Evolutionary conservation across 2,329 filamentous ascomycete genomes (phyloP).

Genomic region (Fusarium euwallaceae): DNA sequence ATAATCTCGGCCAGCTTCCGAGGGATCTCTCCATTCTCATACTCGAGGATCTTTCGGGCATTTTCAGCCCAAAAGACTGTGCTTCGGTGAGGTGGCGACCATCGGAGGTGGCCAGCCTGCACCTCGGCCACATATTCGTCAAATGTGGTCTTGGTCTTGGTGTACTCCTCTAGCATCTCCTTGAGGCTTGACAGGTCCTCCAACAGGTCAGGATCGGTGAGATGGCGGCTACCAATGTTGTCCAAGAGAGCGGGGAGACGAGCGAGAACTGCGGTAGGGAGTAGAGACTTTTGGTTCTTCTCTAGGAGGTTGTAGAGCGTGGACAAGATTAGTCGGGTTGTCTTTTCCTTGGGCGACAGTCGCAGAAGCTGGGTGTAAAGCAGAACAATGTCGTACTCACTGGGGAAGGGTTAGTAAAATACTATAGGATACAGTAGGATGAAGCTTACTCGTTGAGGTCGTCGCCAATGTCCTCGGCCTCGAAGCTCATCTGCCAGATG

Average conservation of each 20-base stretch:
- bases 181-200: slow-evolving; percentile 73
- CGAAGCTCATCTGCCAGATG: slow-evolving; percentile 97
- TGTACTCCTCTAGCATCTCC: slow-evolving; percentile 75
- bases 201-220: slow-evolving; percentile 73
- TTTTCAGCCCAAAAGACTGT: slow-evolving; percentile 93
- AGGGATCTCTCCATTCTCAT: slow-evolving; percentile 82
- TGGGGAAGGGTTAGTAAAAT: slow-evolving; percentile 24
- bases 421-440: background rate
- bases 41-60: slow-evolving; percentile 86
- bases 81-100: slow-evolving; percentile 92
- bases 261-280: slow-evolving; percentile 88
- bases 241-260: slow-evolving; percentile 79
- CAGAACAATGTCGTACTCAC: slow-evolving; percentile 91
- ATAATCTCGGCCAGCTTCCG: slow-evolving; percentile 89
- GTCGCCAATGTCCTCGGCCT: slow-evolving; percentile 78
- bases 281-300: slow-evolving; percentile 76
- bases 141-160: slow-evolving; percentile 80
- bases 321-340: slow-evolving; percentile 88
- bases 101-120: slow-evolving; percentile 86
- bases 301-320: slow-evolving; percentile 89
- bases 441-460: slow-evolving; percentile 86
- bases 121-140: slow-evolving; percentile 93
- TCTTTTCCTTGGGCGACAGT: slow-evolving; percentile 97
- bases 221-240: slow-evolving; percentile 72
- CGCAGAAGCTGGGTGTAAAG: slow-evolving; percentile 94